Percentiles rank a stretch among this genome's conserved stretches.
Conservation (phyloP, 2,329 filamentous ascomycete genomes). For the Aspergillus glaucus region DNA sequence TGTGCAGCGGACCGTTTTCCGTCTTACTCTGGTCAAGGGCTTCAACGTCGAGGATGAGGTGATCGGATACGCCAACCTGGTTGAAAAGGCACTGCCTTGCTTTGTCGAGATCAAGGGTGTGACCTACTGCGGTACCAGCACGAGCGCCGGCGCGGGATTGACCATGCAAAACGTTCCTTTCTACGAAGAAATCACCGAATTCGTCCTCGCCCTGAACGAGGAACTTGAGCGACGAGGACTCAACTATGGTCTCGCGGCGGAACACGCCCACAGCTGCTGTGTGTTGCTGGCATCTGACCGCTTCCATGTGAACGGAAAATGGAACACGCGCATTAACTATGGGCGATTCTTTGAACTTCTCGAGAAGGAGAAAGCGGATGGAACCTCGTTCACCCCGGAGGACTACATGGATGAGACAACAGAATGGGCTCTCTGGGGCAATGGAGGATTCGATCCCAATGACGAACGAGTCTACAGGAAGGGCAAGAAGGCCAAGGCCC, state of each 20-base stretch:
- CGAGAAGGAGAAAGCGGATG: slow-evolving; percentile 52
- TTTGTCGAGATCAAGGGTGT: slow-evolving; percentile 96
- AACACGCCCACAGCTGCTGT: slow-evolving; percentile 93
- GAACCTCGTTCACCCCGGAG: slow-evolving; percentile 72
- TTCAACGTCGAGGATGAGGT: slow-evolving; percentile 97
- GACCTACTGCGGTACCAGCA: slow-evolving; percentile 89
- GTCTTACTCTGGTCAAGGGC: slow-evolving; percentile 90
- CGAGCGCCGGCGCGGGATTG: slow-evolving; percentile 74
- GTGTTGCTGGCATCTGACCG: slow-evolving; percentile 76
- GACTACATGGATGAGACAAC: slow-evolving; percentile 88
- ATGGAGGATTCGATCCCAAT: slow-evolving; percentile 86
- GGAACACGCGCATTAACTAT: slow-evolving; percentile 92
- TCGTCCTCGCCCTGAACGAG: slow-evolving; percentile 67
- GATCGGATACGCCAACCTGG: slow-evolving; percentile 80
- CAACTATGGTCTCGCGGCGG: slow-evolving; percentile 83
- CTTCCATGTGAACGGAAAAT: slow-evolving; percentile 70
- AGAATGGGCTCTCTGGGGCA: slow-evolving; percentile 92
- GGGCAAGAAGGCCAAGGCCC: slow-evolving; percentile 51
- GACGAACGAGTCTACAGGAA: slow-evolving; percentile 85
- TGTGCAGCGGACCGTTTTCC: slow-evolving; percentile 86
- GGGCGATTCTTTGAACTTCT: slow-evolving; percentile 78
- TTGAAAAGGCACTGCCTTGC: slow-evolving; percentile 78
- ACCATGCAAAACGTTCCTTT: slow-evolving; percentile 98
- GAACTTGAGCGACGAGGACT: slow-evolving; percentile 66
- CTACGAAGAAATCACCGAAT: slow-evolving; percentile 81